Percentiles rank a stretch among this genome's conserved stretches.
Conservation (phyloP, 192 early-diverging fungal species). For the Backusella mclennaniae region DNA sequence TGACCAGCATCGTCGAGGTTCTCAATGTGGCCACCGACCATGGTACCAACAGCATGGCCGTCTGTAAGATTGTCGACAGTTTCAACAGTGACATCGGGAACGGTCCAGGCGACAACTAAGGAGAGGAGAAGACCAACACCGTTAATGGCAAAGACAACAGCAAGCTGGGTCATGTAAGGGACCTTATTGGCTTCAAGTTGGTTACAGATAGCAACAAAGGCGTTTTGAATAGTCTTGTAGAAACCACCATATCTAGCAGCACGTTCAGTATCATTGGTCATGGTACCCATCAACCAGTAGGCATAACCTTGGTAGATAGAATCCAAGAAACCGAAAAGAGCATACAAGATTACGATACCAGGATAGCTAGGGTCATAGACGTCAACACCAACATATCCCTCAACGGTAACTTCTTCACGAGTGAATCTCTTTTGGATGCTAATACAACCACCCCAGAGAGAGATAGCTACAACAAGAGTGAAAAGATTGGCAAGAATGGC, state of each 20-base stretch:
- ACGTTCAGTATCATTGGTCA: conserved; percentile 77
- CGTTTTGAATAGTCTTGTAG: conserved; percentile 91
- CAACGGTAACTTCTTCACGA: conserved; percentile 21
- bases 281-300: conserved; percentile 87
- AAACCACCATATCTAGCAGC: conserved; percentile 77
- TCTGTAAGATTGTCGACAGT: conserved; percentile 31
- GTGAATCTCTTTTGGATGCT: conserved; percentile 56
- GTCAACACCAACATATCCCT: conserved; percentile 22
- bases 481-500: conserved; percentile 58
- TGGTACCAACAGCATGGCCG: conserved; percentile 21
- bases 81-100: conserved; percentile 39
- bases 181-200: conserved; percentile 59
- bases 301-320: conserved; percentile 79
- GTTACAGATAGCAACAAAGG: conserved; percentile 71
- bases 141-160: conserved; percentile 23
- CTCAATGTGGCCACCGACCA: conserved; percentile 39
- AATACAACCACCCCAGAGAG: conserved; percentile 68
- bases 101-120: conserved; percentile 23
- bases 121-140: conserved; percentile 30
- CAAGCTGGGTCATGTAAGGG: conserved; percentile 47
- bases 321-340: conserved; percentile 76
- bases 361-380: conserved; percentile 42
- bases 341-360: conserved; percentile 67
- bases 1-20: conserved; percentile 9
- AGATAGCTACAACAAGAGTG: conserved; percentile 47